Percentiles rank a stretch among this genome's conserved stretches.
Conservation (phyloP, 1,284 basidiomycete genomes). For the Vanrija pseudolonga region DNA sequence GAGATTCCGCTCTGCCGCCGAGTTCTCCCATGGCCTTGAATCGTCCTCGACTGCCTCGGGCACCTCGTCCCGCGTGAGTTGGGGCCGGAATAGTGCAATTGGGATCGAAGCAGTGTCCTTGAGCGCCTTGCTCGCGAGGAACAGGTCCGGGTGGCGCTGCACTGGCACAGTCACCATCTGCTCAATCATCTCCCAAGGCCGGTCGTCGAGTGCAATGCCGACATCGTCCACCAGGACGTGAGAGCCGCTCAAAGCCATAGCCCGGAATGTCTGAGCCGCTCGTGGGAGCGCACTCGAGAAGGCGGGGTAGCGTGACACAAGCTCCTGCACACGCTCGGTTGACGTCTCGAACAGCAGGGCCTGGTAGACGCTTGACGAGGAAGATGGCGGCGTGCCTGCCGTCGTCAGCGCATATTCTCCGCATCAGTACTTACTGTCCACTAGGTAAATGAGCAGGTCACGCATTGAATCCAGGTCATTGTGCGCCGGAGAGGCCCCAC, state of each 20-base stretch:
- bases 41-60: constrained; percentile 10
- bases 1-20: constrained; percentile 36
- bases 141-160: constrained; percentile 26
- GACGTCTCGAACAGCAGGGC: constrained; percentile 32
- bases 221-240: constrained; percentile 12
- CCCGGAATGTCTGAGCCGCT: constrained; percentile 22
- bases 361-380: constrained; percentile 8
- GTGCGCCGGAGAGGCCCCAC: constrained; percentile 4
- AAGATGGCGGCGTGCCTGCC: constrained; percentile 1
- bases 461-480: constrained; percentile 14
- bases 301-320: constrained; percentile 12
- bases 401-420: too few species aligned
- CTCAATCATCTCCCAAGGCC: constrained; percentile 47
- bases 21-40: constrained; percentile 21
- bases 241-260: constrained; percentile 25
- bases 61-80: constrained; percentile 35
- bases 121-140: constrained; percentile 25
- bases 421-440: constrained; percentile 3
- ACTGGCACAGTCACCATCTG: constrained; percentile 23
- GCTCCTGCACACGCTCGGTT: constrained; percentile 18
- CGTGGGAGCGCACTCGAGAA: constrained; percentile 28
- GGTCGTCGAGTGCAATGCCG: constrained; percentile 35
- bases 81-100: constrained; percentile 35
- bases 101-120: constrained; percentile 40
- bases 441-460: constrained; percentile 30